Base-by-base conservation (phyloP, 345 rosid species). In the Eucalyptus virginea region DNA sequence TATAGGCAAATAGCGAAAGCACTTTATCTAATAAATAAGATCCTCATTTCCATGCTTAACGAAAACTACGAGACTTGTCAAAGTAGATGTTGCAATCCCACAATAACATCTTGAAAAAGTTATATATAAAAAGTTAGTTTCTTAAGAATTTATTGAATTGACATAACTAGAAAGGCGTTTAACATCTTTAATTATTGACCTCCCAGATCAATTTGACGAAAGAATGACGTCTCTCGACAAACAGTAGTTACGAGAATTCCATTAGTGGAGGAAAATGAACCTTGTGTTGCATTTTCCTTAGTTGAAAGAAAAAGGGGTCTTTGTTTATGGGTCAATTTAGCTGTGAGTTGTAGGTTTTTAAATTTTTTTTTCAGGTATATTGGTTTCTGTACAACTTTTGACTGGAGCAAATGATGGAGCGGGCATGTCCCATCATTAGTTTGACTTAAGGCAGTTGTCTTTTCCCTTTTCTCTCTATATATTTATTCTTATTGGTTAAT, bases 111-210 rank as follows among this genome's bases (percentile, higher is more conserved):
- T 72, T 18, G 7, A 5, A 37, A 51, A 51, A 3, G 56, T 0
- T 7, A 51, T 18, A 37, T 9, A 65, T 3, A 21, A 34, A 72
- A 37, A 9, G 15, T 37, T 37, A 2, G 3, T 23, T 40, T 11
- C 1, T 77, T 2, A 15, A 40, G 3, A 40, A 40, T 77, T 40
- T 37, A 23, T 77, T 9, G 13, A 21, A 77, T 77, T 11, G 5
- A 37, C 2, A 37, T 21, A 8, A 14, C 11, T 4, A 1, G 0
- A 21, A 77, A 11, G 17, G 2, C 3, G 0, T n/a, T 17, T 5
- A 72, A 5, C 3, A 4, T 0, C 0, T 72, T 11, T 2, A 72
- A 37, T 23, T 11, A 24, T 21, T 40, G 9, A 23, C 16, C 13
- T 40, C 9, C 1, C 47, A 21, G 21, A 5, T 21, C 23, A 40